These are phyloP conservation scores for Elaeis guineensis DNA, from an alignment of 176 grass and related monocot species.

Conservation along the genomic window DNA sequence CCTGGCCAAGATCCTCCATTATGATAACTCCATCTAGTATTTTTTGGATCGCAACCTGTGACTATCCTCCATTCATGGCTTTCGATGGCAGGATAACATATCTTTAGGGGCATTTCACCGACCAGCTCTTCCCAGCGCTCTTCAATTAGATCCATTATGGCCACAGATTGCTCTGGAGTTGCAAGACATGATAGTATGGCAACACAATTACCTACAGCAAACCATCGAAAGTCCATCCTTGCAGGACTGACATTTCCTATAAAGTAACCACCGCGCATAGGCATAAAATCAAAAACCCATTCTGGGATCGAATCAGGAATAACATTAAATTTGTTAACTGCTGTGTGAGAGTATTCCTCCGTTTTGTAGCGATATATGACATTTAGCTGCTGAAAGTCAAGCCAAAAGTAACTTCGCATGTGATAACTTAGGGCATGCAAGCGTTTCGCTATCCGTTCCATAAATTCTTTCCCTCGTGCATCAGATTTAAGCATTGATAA, in stretches of 20 bases:
- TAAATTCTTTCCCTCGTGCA: constrained; percentile 66
- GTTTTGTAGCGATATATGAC: constrained; percentile 96
- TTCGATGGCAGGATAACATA: constrained; percentile 81
- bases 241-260: constrained; percentile 92
- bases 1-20: constrained; percentile 99
- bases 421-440: constrained; percentile 81
- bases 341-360: constrained; percentile 91
- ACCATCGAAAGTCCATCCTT: constrained; percentile 95
- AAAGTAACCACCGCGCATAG: constrained; percentile 72
- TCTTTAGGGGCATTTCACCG: constrained; percentile 90
- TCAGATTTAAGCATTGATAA: constrained; percentile 73
- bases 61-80: constrained; percentile 87
- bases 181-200: constrained; percentile 86
- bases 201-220: constrained; percentile 86
- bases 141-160: constrained; percentile 94
- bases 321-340: constrained; percentile 97
- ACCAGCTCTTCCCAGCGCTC: constrained; percentile 89
- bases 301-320: constrained; percentile 95
- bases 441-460: constrained; percentile 74
- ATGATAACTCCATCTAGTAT: constrained; percentile 95
- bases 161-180: constrained; percentile 75
- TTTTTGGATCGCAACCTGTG: constrained; percentile 88
- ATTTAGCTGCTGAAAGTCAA: constrained; percentile 82
- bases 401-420: constrained; percentile 96
- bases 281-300: constrained; percentile 98